phyloP scores from a whole-genome alignment of 106 monocot genomes.

The Dactylorhiza incarnata region DNA sequence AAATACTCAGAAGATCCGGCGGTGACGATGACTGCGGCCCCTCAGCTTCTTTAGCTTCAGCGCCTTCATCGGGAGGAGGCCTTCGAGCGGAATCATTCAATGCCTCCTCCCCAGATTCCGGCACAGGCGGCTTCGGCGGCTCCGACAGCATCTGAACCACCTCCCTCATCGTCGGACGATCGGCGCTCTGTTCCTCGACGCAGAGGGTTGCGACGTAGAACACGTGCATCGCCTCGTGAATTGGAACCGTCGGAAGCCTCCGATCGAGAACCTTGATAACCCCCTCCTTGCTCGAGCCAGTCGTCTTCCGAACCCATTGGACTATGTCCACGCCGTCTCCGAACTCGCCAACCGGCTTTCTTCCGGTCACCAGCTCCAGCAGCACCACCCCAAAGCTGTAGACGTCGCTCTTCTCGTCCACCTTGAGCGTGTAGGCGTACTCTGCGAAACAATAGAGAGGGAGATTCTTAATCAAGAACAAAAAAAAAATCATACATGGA shows the following conservation, averaged over 20 bases:
- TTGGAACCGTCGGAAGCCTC: slow-evolving; percentile 40
- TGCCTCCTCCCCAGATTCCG: background rate
- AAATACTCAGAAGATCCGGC: slow-evolving; percentile 32
- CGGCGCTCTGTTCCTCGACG: slow-evolving; percentile 79
- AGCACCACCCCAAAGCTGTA: slow-evolving; percentile 90
- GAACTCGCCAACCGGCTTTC: slow-evolving; percentile 81
- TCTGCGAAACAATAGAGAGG: slow-evolving; percentile 24
- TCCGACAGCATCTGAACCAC: slow-evolving; percentile 85
- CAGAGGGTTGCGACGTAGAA: slow-evolving; percentile 88
- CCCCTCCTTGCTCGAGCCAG: slow-evolving; percentile 48
- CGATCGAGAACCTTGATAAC: slow-evolving; percentile 50
- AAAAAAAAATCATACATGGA: background rate
- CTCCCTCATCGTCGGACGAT: slow-evolving; percentile 85
- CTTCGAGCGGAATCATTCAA: background rate
- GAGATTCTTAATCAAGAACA: background rate
- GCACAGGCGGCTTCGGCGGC: slow-evolving; percentile 23
- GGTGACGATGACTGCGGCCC: slow-evolving; percentile 12
- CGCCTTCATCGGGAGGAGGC: background rate
- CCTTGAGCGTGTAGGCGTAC: slow-evolving; percentile 85
- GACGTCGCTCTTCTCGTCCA: slow-evolving; percentile 93
- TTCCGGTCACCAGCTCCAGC: slow-evolving; percentile 62
- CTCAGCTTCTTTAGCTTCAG: slow-evolving; percentile 2
- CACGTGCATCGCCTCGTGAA: slow-evolving; percentile 53
- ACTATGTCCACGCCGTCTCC: slow-evolving; percentile 92
- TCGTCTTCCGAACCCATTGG: slow-evolving; percentile 72